phyloP scores from a whole-genome alignment of 257 asterid species.

The Leonotis leonurus region DNA sequence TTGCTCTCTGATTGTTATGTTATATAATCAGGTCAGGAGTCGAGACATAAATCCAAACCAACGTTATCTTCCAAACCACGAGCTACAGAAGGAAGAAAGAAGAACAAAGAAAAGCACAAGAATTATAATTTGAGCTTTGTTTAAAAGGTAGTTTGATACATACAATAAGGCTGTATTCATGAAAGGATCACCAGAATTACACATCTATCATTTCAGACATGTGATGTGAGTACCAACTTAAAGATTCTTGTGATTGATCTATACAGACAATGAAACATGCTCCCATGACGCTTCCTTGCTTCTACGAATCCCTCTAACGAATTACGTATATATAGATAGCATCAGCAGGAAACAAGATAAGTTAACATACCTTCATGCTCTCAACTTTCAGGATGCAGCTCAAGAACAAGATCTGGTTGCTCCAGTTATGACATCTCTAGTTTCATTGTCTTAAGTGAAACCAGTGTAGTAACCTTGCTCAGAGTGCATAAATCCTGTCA shows the following conservation, averaged over 20 bases:
- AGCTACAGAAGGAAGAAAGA: no score
- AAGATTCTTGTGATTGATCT: neutral
- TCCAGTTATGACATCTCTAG: neutral
- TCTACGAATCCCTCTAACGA: neutral
- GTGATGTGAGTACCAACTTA: neutral
- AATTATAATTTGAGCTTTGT: neutral
- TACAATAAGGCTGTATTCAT: neutral
- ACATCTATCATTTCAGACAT: constrained; percentile 12
- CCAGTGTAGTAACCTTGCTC: neutral
- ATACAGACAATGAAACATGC: no score
- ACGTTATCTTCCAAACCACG: no score
- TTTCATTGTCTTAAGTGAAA: neutral
- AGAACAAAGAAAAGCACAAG: no score
- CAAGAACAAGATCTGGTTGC: no score
- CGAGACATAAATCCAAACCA: no score
- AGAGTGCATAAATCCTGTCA: constrained; percentile 53
- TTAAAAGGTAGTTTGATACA: neutral
- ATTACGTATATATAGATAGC: neutral
- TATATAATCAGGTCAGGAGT: no score
- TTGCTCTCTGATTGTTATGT: no score
- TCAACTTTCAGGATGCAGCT: neutral
- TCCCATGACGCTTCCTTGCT: no score
- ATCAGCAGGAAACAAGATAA: neutral
- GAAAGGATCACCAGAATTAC: neutral
- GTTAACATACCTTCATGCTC: neutral